These are phyloP conservation scores for Coniochaeta sp. DNA, from an alignment of 2,329 filamentous ascomycete species.

Conservation along the genomic window DNA sequence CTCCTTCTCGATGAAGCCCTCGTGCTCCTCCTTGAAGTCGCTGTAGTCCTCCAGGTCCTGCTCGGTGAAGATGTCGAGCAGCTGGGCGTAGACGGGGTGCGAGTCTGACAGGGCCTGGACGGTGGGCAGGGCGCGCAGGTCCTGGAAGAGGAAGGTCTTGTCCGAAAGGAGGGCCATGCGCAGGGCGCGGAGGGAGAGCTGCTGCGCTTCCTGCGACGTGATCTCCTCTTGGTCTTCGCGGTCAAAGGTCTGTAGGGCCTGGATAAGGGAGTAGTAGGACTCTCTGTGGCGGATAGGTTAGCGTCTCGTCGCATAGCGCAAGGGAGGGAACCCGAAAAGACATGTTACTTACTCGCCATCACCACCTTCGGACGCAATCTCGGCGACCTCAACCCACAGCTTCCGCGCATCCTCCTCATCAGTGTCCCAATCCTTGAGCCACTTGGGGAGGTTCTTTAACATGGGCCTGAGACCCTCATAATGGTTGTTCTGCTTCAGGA, in stretches of 20 bases:
- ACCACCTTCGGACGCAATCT: constrained; percentile 69
- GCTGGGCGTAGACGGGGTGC: constrained; percentile 78
- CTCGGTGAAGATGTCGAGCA: constrained; percentile 91
- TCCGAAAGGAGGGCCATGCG: constrained; percentile 45
- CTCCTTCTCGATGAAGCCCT: constrained; percentile 73
- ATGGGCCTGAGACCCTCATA: constrained; percentile 82
- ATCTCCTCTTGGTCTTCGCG: constrained; percentile 45
- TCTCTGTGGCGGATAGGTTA: constrained; percentile 28
- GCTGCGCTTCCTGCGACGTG: constrained; percentile 52
- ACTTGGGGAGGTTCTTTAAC: constrained; percentile 72
- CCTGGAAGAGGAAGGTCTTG: constrained; percentile 64
- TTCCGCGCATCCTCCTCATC: constrained; percentile 77
- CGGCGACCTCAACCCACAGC: constrained; percentile 74
- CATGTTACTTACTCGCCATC: constrained; percentile 62
- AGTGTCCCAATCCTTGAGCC: constrained; percentile 77
- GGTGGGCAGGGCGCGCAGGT: constrained; percentile 72
- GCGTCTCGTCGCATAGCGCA: not conserved
- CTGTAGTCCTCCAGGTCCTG: constrained; percentile 93
- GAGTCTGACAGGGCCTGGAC: constrained; percentile 82
- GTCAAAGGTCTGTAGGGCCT: constrained; percentile 54
- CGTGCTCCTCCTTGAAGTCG: constrained; percentile 89
- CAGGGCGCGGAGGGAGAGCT: constrained; percentile 49
- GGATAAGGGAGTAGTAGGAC: constrained; percentile 61
- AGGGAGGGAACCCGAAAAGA: not conserved
- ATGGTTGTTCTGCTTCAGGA: constrained; percentile 66